Conservation (phyloP, 176 grass and related monocot genomes). For the Lolium rigidum region DNA sequence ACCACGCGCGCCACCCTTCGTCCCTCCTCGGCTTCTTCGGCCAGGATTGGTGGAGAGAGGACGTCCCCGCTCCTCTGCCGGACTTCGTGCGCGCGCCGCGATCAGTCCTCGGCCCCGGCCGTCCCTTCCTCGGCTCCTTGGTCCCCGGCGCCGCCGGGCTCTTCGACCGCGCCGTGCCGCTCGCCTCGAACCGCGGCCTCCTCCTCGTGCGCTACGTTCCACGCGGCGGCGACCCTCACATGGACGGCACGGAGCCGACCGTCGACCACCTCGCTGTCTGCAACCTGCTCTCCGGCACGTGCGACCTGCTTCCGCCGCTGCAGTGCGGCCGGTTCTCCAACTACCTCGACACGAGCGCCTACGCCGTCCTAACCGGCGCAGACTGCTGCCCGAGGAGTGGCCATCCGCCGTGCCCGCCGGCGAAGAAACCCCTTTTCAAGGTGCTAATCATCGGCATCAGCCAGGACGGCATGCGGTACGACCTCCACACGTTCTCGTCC, state of each 20-base stretch:
- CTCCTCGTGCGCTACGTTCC: constrained; percentile 16
- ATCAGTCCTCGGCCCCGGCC: not conserved
- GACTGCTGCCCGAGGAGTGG: not conserved
- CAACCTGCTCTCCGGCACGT: not conserved
- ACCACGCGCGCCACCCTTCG: not conserved
- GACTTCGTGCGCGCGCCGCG: constrained; percentile 1
- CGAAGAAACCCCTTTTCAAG: not conserved
- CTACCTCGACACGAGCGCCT: not conserved
- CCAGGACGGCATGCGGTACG: not conserved
- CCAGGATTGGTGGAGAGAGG: not conserved
- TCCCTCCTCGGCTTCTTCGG: constrained; percentile 24
- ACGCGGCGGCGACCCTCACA: not conserved
- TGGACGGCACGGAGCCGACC: not conserved
- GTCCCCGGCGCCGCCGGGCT: not conserved
- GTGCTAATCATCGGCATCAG: not conserved
- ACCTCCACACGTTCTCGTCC: not conserved
- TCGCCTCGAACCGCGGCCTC: constrained; percentile 8
- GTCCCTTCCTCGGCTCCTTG: not conserved
- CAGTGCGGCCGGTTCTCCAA: not conserved
- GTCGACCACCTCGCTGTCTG: constrained; percentile 16
- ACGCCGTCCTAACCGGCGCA: not conserved
- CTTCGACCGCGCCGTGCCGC: not conserved
- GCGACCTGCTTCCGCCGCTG: constrained; percentile 2
- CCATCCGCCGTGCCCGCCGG: not conserved
- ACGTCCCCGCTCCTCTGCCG: not conserved